Base-by-base conservation (phyloP, 768 basidiomycete genomes). In the Suillus hirtellus region DNA sequence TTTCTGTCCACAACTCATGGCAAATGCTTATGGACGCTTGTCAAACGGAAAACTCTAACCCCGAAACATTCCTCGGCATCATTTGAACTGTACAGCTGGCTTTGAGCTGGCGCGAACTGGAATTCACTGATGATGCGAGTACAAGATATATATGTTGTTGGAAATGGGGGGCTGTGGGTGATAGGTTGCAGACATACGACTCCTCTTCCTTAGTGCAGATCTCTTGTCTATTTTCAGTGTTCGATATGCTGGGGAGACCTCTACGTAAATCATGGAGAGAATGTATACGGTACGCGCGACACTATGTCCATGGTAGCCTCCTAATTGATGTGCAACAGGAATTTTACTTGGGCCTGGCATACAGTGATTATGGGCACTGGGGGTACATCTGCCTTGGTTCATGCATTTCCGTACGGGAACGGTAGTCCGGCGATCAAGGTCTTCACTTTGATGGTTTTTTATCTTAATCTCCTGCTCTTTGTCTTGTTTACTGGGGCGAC, bases 341-440 rank as follows among this genome's bases (percentile, higher is more conserved):
- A 82, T 63, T 81, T 82, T 64, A 81, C 81, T 7, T 81, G 80
- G 43, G 76, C 79, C 63, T 82, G 81, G 81, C 75, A 82, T 65
- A 78, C 81, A 12, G 78, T 81, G 19, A 73, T 78, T 35, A 82
- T 82, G 81, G 81, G 81, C 60, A 82, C 82, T 1, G 82, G 82
- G 4, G 77, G 72, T 17, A 71, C 75, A 31, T 77, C 78, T 14
- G 69, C 77, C 55, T 70, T 83, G 35, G 65, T 82, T 42, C 76
- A 81, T 65, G 73, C 72, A 61, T 77, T 83, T 50, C 80, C 82
- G 19, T 83, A 82, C 61, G 74, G 80, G 34, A 71, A 73, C 8
- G 71, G 71, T 17, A 77, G 65, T 59, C 70, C 72, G 17, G 59
- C 71, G 60, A 70, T 80, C 61, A 72, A 74, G 59, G 67, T 74